Percentiles rank a stretch among this genome's conserved stretches.
These are phyloP conservation scores for Cordyceps sp. DNA, from an alignment of 2,329 filamentous ascomycete species.

Conservation along the genomic window DNA sequence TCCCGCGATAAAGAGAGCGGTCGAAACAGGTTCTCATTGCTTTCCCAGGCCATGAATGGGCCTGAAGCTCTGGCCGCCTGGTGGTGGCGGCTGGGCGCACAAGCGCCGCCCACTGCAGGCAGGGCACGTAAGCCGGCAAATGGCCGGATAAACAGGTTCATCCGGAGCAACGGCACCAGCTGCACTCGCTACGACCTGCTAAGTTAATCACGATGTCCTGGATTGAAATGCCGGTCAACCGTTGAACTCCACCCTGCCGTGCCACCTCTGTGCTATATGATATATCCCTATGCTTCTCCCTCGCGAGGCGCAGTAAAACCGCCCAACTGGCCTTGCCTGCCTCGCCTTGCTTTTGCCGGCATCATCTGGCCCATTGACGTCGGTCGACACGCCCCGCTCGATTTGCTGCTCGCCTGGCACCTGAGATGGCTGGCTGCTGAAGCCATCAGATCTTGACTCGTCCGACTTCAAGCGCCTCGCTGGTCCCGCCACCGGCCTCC, in stretches of 20 bases:
- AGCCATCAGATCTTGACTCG: background rate
- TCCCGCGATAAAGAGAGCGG: too few species aligned
- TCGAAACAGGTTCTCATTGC: too few species aligned
- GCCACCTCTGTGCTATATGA: background rate
- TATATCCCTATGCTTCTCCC: background rate
- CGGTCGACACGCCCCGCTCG: too few species aligned
- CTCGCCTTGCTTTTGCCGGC: background rate
- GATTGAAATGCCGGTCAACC: background rate
- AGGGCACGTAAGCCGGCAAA: background rate
- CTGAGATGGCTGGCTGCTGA: constrained; percentile 9
- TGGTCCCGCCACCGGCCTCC: constrained; percentile 3
- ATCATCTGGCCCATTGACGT: too few species aligned
- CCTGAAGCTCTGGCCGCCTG: too few species aligned
- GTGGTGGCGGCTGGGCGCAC: too few species aligned
- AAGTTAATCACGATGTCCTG: constrained; percentile 2
- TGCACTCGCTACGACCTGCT: constrained; percentile 1
- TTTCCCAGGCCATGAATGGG: too few species aligned
- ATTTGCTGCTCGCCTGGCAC: constrained; percentile 1
- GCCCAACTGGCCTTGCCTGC: background rate
- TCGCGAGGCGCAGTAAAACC: background rate
- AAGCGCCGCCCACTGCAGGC: too few species aligned
- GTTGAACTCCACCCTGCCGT: background rate
- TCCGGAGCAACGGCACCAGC: constrained; percentile 3
- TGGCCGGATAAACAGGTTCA: constrained; percentile 1
- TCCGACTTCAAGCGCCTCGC: constrained; percentile 2